phyloP scores from a whole-genome alignment of 805 yeast genomes.

The Kluyveromyces lactis region DNA sequence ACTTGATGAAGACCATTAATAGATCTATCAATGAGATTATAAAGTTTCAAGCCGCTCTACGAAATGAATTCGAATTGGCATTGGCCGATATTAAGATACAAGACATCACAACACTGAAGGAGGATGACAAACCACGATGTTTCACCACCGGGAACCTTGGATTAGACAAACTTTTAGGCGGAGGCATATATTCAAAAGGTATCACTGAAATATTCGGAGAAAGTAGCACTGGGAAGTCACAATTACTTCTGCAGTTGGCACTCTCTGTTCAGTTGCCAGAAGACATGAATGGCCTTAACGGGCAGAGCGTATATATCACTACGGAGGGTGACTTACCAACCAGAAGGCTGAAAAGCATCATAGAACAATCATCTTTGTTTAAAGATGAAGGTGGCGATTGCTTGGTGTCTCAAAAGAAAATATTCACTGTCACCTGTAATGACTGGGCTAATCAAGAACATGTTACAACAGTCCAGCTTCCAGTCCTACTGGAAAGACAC shows the following conservation, averaged over 20 bases:
- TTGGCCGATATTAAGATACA: not conserved
- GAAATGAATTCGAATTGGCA: conserved; percentile 11
- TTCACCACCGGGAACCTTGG: conserved; percentile 47
- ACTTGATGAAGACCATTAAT: conserved; percentile 27
- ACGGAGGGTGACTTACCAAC: conserved; percentile 75
- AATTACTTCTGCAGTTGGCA: conserved; percentile 60
- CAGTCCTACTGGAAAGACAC: conserved; percentile 38
- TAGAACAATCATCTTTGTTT: conserved; percentile 17
- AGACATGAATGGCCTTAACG: conserved; percentile 40
- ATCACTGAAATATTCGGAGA: conserved; percentile 77
- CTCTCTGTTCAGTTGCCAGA: conserved; percentile 46
- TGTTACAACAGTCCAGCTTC: conserved; percentile 60
- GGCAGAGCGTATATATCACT: conserved; percentile 58
- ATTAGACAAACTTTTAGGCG: conserved; percentile 43
- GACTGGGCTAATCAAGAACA: conserved; percentile 72
- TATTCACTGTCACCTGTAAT: conserved; percentile 49
- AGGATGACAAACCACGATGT: conserved; percentile 5
- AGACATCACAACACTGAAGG: conserved; percentile 6
- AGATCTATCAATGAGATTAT: conserved; percentile 29
- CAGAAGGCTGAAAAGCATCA: conserved; percentile 46
- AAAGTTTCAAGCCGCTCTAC: conserved; percentile 16
- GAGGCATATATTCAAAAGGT: conserved; percentile 48
- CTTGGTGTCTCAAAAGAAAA: conserved; percentile 31
- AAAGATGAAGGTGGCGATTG: conserved; percentile 22
- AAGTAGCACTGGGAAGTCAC: conserved; percentile 82